Evolutionary conservation across 2,329 filamentous ascomycete species (phyloP), one percentile per base, ranked within the genome.

Genomic region (Penicillium sp.): DNA sequence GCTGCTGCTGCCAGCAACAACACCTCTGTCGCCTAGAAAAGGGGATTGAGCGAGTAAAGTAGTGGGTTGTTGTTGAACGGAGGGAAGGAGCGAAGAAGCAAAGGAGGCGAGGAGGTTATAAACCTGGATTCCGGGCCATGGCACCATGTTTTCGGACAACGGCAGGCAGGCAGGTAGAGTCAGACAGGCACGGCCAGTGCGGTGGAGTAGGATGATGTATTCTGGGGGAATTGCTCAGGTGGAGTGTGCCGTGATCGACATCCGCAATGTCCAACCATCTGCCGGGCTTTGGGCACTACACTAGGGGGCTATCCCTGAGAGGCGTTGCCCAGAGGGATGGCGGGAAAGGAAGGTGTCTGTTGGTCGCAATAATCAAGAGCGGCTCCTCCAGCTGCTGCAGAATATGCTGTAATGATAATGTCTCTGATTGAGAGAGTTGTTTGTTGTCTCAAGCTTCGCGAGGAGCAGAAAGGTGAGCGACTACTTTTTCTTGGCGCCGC

Each of bases 171-270:
- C 11, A 59, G 31, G 13, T 23, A 7, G 7, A 29, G 29, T 15
- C 15, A n/a, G 41, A 11, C 9, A 26, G 29, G 31, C 31, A 15
- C 41, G 41, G 21, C 21, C 15, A 21, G 26, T 26, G 41, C 19
- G 30, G 47, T 55, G 58, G 58, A 52, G 58, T 46, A 30, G 29
- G 26, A 58, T 62, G 60, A 58, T 57, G 59, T 57, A 38, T 56
- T 57, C 41, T 41, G 41, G 35, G 35, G 35, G 35, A 41, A 41
- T 13, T 41, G 35, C 19, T 47, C 13, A 35, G 29, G 31, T 26
- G 41, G 58, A 53, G 50, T 48, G 45, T 38, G 52, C 35, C 41
- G 49, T 49, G 56, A 61, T 54, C 54, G 45, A 35, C 48, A 60
- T 19, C 38, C 31, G 45, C 46, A 30, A 44, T 29, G n/a, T 29